Evolutionary conservation across 2,329 filamentous ascomycete species (phyloP).

Genomic region (Ophiostoma triangulosporum): DNA sequence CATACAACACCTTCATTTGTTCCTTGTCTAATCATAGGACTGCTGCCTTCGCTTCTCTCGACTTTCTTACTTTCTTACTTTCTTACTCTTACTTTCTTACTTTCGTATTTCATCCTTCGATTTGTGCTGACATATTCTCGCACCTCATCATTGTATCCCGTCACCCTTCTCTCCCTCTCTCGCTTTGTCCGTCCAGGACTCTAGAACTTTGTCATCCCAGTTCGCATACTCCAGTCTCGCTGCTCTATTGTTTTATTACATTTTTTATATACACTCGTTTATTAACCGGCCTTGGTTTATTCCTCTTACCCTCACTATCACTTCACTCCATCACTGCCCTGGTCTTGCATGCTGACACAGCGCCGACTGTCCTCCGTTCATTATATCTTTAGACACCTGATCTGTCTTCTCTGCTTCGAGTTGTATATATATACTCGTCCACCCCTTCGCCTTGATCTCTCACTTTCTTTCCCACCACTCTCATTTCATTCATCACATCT

Average conservation of each 20-base stretch:
- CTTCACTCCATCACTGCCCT: background rate
- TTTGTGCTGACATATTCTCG: background rate
- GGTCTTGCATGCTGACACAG: background rate
- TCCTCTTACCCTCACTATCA: no score
- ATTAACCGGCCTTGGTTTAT: no score
- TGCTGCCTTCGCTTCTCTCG: conserved; percentile 10
- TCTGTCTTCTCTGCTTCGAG: background rate
- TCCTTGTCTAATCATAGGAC: conserved; percentile 11
- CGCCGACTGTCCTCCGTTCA: background rate
- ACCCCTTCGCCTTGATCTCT: background rate
- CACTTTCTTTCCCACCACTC: background rate
- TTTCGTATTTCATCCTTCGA: background rate
- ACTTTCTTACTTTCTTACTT: background rate
- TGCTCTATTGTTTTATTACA: background rate
- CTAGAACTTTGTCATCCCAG: conserved; percentile 7
- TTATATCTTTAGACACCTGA: background rate
- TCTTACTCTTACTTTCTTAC: conserved; percentile 3
- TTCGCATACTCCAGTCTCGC: conserved; percentile 4
- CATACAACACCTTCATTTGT: conserved; percentile 15
- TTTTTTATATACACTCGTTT: background rate
- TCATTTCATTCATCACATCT: background rate
- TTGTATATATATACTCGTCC: conserved; percentile 10
- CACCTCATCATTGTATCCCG: background rate
- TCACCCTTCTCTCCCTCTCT: background rate
- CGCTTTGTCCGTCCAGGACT: background rate